phyloP scores from a whole-genome alignment of 345 rosid genomes.

The Psidium guajava region DNA sequence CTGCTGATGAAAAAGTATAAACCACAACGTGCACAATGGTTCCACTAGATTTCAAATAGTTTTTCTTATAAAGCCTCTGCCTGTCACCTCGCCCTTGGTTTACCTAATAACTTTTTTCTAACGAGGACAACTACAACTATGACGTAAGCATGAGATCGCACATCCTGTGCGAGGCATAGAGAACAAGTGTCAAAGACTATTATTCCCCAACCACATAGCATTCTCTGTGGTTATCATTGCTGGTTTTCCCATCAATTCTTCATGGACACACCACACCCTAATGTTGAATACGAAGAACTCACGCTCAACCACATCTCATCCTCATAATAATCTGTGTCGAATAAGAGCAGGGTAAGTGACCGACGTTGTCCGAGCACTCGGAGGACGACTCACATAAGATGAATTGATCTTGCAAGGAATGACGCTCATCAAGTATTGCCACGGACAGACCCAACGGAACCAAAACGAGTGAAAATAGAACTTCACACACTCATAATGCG shows the following conservation, averaged over 20 bases:
- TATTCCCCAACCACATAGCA: not conserved
- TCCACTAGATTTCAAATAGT: not conserved
- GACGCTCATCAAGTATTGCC: not conserved
- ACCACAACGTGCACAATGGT: not conserved
- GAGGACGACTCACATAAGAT: not conserved
- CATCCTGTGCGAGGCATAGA: not conserved
- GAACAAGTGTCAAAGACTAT: not conserved
- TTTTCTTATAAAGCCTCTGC: not conserved
- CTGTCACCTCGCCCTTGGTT: not conserved
- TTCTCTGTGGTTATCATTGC: not conserved
- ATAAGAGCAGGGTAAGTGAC: not conserved
- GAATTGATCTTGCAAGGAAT: conserved; percentile 17
- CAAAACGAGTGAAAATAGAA: not conserved
- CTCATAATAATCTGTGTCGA: not conserved
- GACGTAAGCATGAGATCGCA: not conserved
- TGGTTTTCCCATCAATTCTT: not conserved
- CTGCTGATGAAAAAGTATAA: too few relatives aligned
- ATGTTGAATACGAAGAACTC: not conserved
- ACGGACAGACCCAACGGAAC: not conserved
- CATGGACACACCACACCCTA: not conserved
- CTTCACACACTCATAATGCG: conserved; percentile 14
- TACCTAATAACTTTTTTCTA: not conserved
- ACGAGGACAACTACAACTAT: not conserved
- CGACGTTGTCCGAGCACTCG: not conserved
- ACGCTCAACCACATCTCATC: not conserved